phyloP scores from a whole-genome alignment of 2,329 filamentous ascomycete genomes.

The Sporothrix sp. region DNA sequence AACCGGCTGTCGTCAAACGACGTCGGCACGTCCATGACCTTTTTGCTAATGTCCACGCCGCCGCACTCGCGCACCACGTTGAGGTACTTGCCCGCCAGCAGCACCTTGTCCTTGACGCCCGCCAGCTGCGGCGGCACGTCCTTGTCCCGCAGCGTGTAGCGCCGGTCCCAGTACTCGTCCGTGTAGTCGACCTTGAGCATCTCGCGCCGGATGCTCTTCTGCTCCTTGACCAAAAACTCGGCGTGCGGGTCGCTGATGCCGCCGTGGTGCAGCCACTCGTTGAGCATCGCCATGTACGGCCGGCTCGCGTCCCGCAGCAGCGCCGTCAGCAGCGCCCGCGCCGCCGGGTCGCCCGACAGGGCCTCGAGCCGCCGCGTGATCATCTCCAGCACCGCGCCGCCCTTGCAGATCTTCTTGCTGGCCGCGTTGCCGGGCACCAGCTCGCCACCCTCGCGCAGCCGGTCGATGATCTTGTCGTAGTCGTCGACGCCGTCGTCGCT shows the following conservation, averaged over 20 bases:
- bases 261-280: constrained; percentile 96
- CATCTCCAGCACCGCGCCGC: constrained; percentile 85
- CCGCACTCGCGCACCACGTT: constrained; percentile 97
- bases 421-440: constrained; percentile 68
- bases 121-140: constrained; percentile 89
- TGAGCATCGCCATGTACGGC: constrained; percentile 96
- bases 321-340: constrained; percentile 69
- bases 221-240: constrained; percentile 91
- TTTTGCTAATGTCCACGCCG: constrained; percentile 86
- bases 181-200: constrained; percentile 92
- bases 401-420: constrained; percentile 88
- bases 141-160: constrained; percentile 87
- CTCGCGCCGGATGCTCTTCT: constrained; percentile 88
- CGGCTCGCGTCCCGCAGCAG: constrained; percentile 79
- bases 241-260: constrained; percentile 88
- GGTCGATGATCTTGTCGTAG: constrained; percentile 87
- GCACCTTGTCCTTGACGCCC: constrained; percentile 83
- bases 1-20: constrained; percentile 90
- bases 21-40: constrained; percentile 75
- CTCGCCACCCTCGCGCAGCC: constrained; percentile 76
- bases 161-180: constrained; percentile 97
- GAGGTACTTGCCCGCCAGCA: constrained; percentile 92
- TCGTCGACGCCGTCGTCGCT: constrained; percentile 71
- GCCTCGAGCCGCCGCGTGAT: constrained; percentile 76
- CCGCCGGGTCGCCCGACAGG: constrained; percentile 89